Evolutionary conservation across 352 stramenopile genomes (phyloP).

Genomic region (Pythium aquatile): DNA sequence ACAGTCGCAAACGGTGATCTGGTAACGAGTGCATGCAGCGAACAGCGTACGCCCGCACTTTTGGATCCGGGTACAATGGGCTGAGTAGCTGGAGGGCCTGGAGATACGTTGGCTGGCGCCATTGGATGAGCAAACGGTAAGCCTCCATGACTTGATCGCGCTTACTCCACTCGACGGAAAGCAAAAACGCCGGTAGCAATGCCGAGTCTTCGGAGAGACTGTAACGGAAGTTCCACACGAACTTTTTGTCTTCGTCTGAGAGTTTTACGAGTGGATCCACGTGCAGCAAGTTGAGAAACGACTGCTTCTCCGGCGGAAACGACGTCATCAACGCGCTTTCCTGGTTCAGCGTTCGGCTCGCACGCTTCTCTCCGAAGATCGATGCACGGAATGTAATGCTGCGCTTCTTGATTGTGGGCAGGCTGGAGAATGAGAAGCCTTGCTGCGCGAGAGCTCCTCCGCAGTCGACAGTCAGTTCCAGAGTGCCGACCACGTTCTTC

Average conservation of each 20-base stretch:
- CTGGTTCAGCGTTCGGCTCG: constrained; percentile 2
- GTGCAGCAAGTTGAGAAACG: constrained; percentile 50
- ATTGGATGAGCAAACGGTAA: constrained; percentile 76
- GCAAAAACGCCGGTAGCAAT: constrained; percentile 81
- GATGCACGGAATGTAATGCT: constrained; percentile 66
- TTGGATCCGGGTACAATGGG: constrained; percentile 84
- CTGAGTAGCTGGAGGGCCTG: constrained; percentile 88
- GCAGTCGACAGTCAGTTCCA: constrained; percentile 52
- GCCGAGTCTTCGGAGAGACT: constrained; percentile 64
- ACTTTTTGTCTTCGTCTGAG: constrained; percentile 49
- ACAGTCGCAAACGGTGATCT: constrained; percentile 87
- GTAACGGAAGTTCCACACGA: constrained; percentile 72
- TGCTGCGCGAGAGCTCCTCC: constrained; percentile 32
- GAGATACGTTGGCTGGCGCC: constrained; percentile 76
- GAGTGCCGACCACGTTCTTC: constrained; percentile 34
- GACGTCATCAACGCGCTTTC: constrained; percentile 25
- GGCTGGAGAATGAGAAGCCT: constrained; percentile 64
- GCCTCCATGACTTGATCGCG: constrained; percentile 74
- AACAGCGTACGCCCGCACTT: constrained; percentile 92
- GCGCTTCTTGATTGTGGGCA: constrained; percentile 41
- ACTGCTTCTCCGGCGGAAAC: constrained; percentile 37
- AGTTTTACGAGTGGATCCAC: constrained; percentile 66
- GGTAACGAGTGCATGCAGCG: constrained; percentile 84
- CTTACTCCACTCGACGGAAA: constrained; percentile 84
- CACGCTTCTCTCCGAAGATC: constrained; percentile 52